phyloP scores from a whole-genome alignment of 495 filamentous ascomycete species.

The Penicillium argentinense region DNA sequence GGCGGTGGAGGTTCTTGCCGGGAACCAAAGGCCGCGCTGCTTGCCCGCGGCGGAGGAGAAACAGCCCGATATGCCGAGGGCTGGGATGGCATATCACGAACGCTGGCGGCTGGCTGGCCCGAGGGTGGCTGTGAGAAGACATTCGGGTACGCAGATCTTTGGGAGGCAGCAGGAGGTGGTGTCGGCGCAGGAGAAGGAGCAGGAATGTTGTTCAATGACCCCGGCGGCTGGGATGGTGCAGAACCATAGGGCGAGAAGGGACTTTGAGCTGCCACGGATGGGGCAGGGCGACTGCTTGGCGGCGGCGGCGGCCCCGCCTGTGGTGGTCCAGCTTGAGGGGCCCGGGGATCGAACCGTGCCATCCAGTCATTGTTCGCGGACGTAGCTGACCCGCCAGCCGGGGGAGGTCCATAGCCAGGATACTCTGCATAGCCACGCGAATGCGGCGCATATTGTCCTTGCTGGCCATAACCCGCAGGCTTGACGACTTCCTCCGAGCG shows the following conservation, averaged over 20 bases:
- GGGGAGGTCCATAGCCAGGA: slow-evolving; percentile 26
- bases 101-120: slow-evolving; percentile 20
- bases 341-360: slow-evolving; percentile 46
- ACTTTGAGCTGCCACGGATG: slow-evolving; percentile 27
- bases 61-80: slow-evolving; percentile 30
- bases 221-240: slow-evolving; percentile 25
- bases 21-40: slow-evolving; percentile 31
- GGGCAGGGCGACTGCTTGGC: slow-evolving; percentile 22
- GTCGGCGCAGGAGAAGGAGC: slow-evolving; percentile 42
- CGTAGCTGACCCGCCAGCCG: slow-evolving; percentile 24
- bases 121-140: slow-evolving; percentile 33
- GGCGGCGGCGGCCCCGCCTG: slow-evolving; percentile 28
- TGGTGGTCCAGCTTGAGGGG: slow-evolving; percentile 35
- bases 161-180: slow-evolving; percentile 35
- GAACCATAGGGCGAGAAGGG: slow-evolving; percentile 33
- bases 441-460: slow-evolving; percentile 28
- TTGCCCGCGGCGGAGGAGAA: slow-evolving; percentile 38
- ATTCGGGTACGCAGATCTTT: slow-evolving; percentile 36
- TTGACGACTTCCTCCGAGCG: slow-evolving; percentile 31
- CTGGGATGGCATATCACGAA: slow-evolving; percentile 35
- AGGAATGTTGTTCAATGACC: slow-evolving; percentile 26
- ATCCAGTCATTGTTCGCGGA: slow-evolving; percentile 47
- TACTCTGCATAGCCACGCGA: slow-evolving; percentile 41
- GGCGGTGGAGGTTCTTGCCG: slow-evolving; percentile 36
- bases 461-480: slow-evolving; percentile 26